These are phyloP conservation scores for Penicillium vulpinum DNA, from an alignment of 2,329 filamentous ascomycete species.

Conservation along the genomic window DNA sequence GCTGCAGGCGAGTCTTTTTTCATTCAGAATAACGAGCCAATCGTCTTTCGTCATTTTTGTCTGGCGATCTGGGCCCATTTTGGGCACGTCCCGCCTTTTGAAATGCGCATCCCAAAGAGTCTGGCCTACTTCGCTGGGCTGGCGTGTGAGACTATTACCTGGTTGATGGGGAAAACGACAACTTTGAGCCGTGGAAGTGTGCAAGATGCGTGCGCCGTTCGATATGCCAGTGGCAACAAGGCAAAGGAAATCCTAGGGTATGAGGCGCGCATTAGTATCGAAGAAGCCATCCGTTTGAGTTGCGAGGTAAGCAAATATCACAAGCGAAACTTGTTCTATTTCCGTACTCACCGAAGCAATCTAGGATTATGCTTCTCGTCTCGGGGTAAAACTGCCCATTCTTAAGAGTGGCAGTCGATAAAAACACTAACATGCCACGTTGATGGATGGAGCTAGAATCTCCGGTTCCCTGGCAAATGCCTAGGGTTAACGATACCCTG, in stretches of 20 bases:
- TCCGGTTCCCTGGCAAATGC: not conserved
- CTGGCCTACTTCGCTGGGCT: conserved; percentile 52
- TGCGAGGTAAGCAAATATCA: conserved; percentile 44
- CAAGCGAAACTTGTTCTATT: not conserved
- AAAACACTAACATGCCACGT: not conserved
- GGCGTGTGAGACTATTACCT: conserved; percentile 50
- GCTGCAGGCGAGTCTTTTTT: conserved; percentile 49
- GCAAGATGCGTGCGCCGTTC: conserved; percentile 53
- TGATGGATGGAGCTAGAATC: conserved; percentile 14
- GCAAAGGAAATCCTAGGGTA: conserved; percentile 56
- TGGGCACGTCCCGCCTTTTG: conserved; percentile 49
- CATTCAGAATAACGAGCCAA: conserved; percentile 49
- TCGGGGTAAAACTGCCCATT: conserved; percentile 26
- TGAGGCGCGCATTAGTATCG: conserved; percentile 50
- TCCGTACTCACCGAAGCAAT: conserved; percentile 1
- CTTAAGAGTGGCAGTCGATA: not conserved
- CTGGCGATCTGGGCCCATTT: conserved; percentile 50
- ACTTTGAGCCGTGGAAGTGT: conserved; percentile 57
- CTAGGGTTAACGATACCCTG: conserved; percentile 11
- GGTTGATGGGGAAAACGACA: conserved; percentile 47
- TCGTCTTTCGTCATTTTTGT: conserved; percentile 48
- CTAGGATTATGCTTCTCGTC: conserved; percentile 36
- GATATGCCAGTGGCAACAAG: conserved; percentile 56
- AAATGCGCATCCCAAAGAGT: conserved; percentile 50
- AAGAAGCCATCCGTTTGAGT: conserved; percentile 52